Percentiles rank a stretch among this genome's conserved stretches.
Conservation (phyloP, 140 eudicot species). For the Ambrosia hybrid region DNA sequence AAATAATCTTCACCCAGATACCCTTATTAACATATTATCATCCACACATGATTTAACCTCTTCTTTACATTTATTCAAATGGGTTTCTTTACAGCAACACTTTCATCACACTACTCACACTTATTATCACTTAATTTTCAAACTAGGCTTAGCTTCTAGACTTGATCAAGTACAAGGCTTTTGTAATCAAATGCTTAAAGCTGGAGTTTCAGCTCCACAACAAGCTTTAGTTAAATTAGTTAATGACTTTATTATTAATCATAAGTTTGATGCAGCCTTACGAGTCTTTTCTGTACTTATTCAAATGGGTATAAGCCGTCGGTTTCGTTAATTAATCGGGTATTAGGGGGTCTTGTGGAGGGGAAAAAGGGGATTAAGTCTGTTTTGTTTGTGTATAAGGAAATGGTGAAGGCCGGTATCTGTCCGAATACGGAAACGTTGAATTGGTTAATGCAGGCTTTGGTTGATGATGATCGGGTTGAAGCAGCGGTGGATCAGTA, state of each 20-base stretch:
- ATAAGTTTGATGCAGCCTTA: slow-evolving; percentile 63
- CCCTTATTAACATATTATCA: slow-evolving; percentile 46
- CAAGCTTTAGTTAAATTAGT: slow-evolving; percentile 46
- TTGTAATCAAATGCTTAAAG: slow-evolving; percentile 62
- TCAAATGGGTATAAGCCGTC: slow-evolving; percentile 42
- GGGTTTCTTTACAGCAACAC: slow-evolving; percentile 72
- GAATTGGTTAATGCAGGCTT: slow-evolving; percentile 60
- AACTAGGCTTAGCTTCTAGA: slow-evolving; percentile 67
- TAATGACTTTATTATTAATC: slow-evolving; percentile 44
- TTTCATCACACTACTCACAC: slow-evolving; percentile 63
- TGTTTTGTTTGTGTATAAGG: slow-evolving; percentile 74
- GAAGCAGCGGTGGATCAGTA: slow-evolving; percentile 65
- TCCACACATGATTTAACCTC: slow-evolving; percentile 60
- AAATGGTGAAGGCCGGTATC: slow-evolving; percentile 69
- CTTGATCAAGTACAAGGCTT: slow-evolving; percentile 75
- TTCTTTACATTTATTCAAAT: slow-evolving; percentile 55
- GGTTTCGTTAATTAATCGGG: slow-evolving; percentile 39
- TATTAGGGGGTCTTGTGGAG: slow-evolving; percentile 62
- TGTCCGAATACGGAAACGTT: slow-evolving; percentile 61
- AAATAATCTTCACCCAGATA: slow-evolving; percentile 54
- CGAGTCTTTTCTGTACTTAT: slow-evolving; percentile 47
- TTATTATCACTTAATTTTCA: slow-evolving; percentile 51
- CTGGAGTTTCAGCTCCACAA: slow-evolving; percentile 39
- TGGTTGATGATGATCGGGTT: slow-evolving; percentile 52
- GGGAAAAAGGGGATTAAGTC: slow-evolving; percentile 52